Percentiles rank a stretch among this genome's conserved stretches.
Evolutionary conservation across 2,329 filamentous ascomycete species (phyloP).

Genomic region (Stagonosporopsis vannaccii): DNA sequence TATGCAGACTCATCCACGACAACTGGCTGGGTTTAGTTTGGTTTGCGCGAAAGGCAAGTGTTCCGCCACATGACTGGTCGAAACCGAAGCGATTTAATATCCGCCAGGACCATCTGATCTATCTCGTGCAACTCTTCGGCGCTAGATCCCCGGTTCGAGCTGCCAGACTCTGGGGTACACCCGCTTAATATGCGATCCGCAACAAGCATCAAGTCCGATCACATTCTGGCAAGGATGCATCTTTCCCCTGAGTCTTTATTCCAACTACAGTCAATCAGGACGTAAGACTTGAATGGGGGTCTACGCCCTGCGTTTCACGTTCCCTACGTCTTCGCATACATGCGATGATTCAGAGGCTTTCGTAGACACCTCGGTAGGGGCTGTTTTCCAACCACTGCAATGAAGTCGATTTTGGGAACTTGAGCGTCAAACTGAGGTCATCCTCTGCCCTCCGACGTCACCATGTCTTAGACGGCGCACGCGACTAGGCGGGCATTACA

Average conservation of each 20-base stretch:
- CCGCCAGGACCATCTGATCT: slow-evolving; percentile 30
- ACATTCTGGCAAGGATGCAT: slow-evolving; percentile 20
- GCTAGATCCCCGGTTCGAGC: slow-evolving; percentile 7
- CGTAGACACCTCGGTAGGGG: background rate
- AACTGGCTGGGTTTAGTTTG: slow-evolving; percentile 1
- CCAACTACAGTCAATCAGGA: slow-evolving; percentile 16
- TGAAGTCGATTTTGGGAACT: background rate
- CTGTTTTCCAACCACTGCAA: slow-evolving; percentile 1
- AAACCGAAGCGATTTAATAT: slow-evolving; percentile 29
- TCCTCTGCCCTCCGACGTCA: background rate
- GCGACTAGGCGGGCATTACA: background rate
- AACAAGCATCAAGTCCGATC: slow-evolving; percentile 29
- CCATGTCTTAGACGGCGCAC: slow-evolving; percentile 9
- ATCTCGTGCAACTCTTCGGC: slow-evolving; percentile 24
- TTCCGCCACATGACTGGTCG: slow-evolving; percentile 31
- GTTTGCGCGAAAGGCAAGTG: background rate
- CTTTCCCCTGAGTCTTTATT: slow-evolving; percentile 22
- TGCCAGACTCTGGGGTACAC: slow-evolving; percentile 21
- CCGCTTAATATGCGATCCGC: slow-evolving; percentile 27
- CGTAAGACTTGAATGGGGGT: background rate
- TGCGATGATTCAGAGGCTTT: background rate
- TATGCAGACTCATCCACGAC: background rate
- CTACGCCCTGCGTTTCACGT: slow-evolving; percentile 11
- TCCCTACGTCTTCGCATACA: slow-evolving; percentile 7
- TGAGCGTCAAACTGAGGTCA: slow-evolving; percentile 6